These are phyloP conservation scores for Didymosphaeria variabile DNA, from an alignment of 2,329 filamentous ascomycete genomes.

Conservation along the genomic window DNA sequence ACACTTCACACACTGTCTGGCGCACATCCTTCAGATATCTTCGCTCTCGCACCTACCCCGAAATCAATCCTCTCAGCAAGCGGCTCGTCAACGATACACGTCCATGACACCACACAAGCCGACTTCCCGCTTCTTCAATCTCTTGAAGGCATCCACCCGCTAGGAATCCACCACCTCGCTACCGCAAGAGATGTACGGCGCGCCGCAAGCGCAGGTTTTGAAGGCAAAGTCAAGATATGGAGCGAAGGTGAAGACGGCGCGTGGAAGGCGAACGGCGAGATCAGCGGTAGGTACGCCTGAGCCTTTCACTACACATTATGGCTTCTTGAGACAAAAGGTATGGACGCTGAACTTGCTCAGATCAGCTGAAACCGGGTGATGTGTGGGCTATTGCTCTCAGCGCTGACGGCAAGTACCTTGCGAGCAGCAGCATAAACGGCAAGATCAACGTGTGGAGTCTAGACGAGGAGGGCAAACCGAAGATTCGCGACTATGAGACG, in stretches of 20 bases:
- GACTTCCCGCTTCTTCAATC: slow-evolving; percentile 82
- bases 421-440: slow-evolving; percentile 87
- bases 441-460: slow-evolving; percentile 88
- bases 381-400: slow-evolving; percentile 90
- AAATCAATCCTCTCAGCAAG: slow-evolving; percentile 82
- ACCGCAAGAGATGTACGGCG: slow-evolving; percentile 69
- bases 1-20: slow-evolving; percentile 90
- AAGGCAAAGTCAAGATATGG: slow-evolving; percentile 89
- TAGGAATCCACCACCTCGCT: slow-evolving; percentile 90
- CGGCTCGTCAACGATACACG: slow-evolving; percentile 80
- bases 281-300: slow-evolving; percentile 51
- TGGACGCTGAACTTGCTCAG: slow-evolving; percentile 35
- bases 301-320: slow-evolving; percentile 22
- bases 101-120: slow-evolving; percentile 77
- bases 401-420: slow-evolving; percentile 82
- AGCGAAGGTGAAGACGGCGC: slow-evolving; percentile 59
- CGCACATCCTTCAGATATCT: slow-evolving; percentile 86
- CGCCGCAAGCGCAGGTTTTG: slow-evolving; percentile 87
- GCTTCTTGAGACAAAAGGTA: neutral
- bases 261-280: slow-evolving; percentile 62
- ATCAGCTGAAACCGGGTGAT: slow-evolving; percentile 71
- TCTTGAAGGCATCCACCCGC: slow-evolving; percentile 79
- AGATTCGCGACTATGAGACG: slow-evolving; percentile 86
- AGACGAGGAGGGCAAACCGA: slow-evolving; percentile 61
- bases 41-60: slow-evolving; percentile 79